A percentile compares a stretch with the other conserved stretches of the same genome.
Evolutionary conservation across 768 basidiomycete genomes (phyloP).

Genomic region (Austroboletus festivus): DNA sequence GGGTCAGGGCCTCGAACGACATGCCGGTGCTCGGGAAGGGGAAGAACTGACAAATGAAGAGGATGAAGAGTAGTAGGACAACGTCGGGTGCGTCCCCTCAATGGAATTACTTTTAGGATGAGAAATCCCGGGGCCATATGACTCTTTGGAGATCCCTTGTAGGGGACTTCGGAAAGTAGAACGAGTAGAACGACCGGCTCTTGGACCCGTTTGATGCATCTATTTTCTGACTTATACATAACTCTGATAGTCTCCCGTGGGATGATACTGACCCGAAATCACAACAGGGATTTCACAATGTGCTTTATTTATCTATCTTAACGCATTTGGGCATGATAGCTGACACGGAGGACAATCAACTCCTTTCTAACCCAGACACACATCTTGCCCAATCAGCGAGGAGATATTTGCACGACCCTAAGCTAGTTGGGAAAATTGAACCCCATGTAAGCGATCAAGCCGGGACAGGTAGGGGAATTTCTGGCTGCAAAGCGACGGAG

Average conservation of each 20-base stretch:
- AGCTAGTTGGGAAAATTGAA: not conserved
- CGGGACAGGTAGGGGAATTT: too few relatives aligned
- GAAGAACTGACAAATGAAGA: conserved; percentile 91
- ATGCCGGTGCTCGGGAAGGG: conserved; percentile 61
- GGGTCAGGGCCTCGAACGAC: conserved; percentile 56
- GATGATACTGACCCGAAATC: conserved; percentile 5
- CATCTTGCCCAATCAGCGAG: not conserved
- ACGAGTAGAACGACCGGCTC: conserved; percentile 22
- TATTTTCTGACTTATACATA: too few relatives aligned
- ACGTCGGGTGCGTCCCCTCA: conserved; percentile 2
- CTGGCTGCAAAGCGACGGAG: not conserved
- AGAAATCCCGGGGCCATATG: conserved; percentile 79
- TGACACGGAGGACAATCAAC: not conserved
- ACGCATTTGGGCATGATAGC: not conserved
- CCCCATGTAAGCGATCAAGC: not conserved
- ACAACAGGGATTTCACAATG: not conserved
- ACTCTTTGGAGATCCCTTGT: conserved; percentile 48
- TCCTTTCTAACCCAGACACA: too few relatives aligned
- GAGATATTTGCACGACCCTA: not conserved
- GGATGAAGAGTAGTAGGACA: conserved; percentile 29
- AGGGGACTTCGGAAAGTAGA: conserved; percentile 20
- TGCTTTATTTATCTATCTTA: too few relatives aligned
- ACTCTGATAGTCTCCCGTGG: too few relatives aligned
- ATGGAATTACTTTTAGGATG: conserved; percentile 40
- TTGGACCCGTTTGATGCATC: conserved; percentile 9